phyloP scores from a whole-genome alignment of 768 basidiomycete genomes.

The Scleroderma bovista region DNA sequence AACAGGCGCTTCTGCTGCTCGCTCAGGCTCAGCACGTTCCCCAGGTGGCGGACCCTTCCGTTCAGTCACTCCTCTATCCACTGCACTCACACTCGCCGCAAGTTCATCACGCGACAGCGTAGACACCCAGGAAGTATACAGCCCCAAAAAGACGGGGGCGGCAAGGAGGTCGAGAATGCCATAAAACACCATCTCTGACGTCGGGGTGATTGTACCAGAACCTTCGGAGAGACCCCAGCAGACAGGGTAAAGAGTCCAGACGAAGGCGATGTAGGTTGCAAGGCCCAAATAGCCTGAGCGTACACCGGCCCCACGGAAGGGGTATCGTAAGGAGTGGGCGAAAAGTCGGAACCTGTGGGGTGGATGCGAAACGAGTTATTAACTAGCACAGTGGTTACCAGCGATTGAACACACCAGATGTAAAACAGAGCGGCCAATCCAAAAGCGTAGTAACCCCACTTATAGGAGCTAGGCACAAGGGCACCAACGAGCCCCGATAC shows the following conservation, averaged over 20 bases:
- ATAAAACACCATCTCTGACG: slow-evolving; percentile 51
- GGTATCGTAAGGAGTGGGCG: slow-evolving; percentile 18
- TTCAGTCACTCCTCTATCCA: slow-evolving; percentile 1
- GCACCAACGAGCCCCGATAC: slow-evolving; percentile 44
- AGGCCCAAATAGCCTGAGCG: slow-evolving; percentile 27
- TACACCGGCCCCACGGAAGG: slow-evolving; percentile 22
- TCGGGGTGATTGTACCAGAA: slow-evolving; percentile 43
- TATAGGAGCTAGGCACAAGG: slow-evolving; percentile 45
- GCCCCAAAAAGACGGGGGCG: slow-evolving; percentile 33
- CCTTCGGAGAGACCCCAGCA: slow-evolving; percentile 53
- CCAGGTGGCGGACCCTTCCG: not conserved
- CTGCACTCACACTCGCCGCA: slow-evolving; percentile 6
- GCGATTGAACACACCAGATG: slow-evolving; percentile 38
- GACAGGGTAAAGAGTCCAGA: slow-evolving; percentile 56
- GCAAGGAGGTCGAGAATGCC: slow-evolving; percentile 41
- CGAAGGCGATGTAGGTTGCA: slow-evolving; percentile 43
- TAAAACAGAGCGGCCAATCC: slow-evolving; percentile 43
- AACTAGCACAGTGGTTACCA: not conserved
- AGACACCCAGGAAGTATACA: slow-evolving; percentile 20
- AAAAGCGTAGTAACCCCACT: slow-evolving; percentile 48
- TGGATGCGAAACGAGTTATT: not conserved
- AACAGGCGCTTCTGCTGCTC: not conserved
- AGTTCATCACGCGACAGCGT: not conserved
- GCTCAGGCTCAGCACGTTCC: not conserved
- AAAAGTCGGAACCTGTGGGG: slow-evolving; percentile 26